These are phyloP conservation scores for Dendrobium catenatum DNA, from an alignment of 106 monocot species.

Conservation along the genomic window DNA sequence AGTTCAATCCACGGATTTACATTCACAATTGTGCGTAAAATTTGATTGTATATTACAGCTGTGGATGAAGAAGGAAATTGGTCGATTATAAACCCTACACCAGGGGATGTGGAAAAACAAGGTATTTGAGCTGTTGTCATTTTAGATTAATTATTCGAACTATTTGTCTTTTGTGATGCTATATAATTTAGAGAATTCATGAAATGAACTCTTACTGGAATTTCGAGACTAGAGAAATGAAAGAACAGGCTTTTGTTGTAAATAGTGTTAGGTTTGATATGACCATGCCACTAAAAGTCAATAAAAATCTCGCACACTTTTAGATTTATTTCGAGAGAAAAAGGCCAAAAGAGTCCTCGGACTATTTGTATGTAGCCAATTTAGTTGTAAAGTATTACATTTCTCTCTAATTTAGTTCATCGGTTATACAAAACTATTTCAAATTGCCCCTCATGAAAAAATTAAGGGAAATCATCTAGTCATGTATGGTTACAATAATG, in stretches of 20 bases:
- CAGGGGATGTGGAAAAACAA: constrained; percentile 24
- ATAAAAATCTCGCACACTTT: not conserved
- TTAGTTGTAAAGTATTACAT: no score
- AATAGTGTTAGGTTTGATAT: not conserved
- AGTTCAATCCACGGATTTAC: not conserved
- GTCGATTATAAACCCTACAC: constrained; percentile 58
- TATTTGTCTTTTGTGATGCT: not conserved
- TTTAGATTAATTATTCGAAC: not conserved
- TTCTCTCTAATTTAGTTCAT: no score
- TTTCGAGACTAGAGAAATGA: not conserved
- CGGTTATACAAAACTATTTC: no score
- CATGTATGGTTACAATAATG: no score
- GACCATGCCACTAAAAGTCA: not conserved
- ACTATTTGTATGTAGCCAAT: no score
- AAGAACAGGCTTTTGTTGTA: not conserved
- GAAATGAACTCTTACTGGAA: not conserved
- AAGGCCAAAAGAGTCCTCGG: no score
- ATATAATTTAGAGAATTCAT: not conserved
- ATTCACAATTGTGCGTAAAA: not conserved
- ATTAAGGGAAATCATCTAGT: no score
- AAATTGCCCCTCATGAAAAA: no score
- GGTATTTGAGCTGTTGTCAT: constrained; percentile 26
- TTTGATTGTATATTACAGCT: constrained; percentile 26
- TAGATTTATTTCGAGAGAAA: no score
- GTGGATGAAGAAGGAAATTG: constrained; percentile 76